Evolutionary conservation across 352 stramenopile genomes (phyloP), one percentile per base, ranked within the genome.

Genomic region (Lagenidium giganteum): DNA sequence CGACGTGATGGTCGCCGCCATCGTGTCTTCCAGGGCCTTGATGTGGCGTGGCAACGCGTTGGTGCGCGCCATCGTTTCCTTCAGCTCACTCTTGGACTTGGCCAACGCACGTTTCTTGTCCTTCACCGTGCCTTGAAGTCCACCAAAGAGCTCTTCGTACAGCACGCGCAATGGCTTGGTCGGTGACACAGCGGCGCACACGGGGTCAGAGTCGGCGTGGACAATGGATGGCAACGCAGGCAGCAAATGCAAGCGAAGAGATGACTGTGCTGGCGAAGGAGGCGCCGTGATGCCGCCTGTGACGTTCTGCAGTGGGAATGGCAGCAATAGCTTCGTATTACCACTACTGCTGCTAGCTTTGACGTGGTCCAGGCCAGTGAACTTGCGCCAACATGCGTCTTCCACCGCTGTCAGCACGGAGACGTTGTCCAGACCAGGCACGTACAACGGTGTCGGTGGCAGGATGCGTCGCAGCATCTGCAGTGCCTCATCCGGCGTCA

Each of bases 1-100:
- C 22, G 54, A 63, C 12, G 47, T 39, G 29, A 63, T 63, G 16
- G 54, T 63, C 26, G 34, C 37, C 20, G 31, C 47, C 38, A 57
- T 63, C 31, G 47, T 37, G 9, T 51, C 42, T 17, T 63, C 47
- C 8, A 42, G 37, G 6, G 16, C 31, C 16, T 43, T 21, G 48
- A 63, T 57, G 9, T 34, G 47, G 5, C 35, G 35, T 3, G 54
- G 54, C 23, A 63, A 31, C n/a, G 43, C 43, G 27, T 57, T 57
- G 6, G 47, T 57, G 38, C 44, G 42, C 5, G n/a, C 9, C 0
- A 23, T 30, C 3, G 47, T 51, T 42, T 63, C 42, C 7, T 35
- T 35, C 8, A 57, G 11, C 9, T 31, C 31, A 2, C 3, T 22
- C 28, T 57, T 47, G 1, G 57, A 47, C 4, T 22, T 20, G 7